Base-by-base conservation (phyloP, 164 flowering plant genomes). In the Vitis cinerea region DNA sequence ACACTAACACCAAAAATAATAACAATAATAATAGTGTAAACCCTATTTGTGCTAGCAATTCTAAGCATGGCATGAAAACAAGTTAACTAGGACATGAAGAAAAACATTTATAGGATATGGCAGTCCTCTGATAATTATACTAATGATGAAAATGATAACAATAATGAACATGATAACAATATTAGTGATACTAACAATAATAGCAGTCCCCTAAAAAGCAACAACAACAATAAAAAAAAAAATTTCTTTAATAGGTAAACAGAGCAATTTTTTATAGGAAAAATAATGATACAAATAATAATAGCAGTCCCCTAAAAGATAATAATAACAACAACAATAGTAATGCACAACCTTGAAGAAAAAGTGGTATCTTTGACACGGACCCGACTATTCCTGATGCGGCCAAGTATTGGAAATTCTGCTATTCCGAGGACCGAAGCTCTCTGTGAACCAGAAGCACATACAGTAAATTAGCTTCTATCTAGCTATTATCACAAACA, bases 401-500 rank as follows among this genome's bases (percentile, higher is more conserved):
- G 97, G 29, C 99, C 99, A 50, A 96, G 83, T 10, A 93, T 66
- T 37, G 99, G 97, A 82, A 96, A 96, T 66, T 96, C 99, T 49
- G 91, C 79, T 73, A 96, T 87, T 72, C 86, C 83, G 73, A 93
- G 77, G 15, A 81, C 79, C 56, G 83, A 88, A 66, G 99, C 98
- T 81, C 99, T 92, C 98, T 96, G 79, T 16, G 49, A 66, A 72
- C 31, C 58, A 68, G 7, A 72, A 70, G 53, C 55, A 61, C 29
- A 16, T 37, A 23, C 44, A 56, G 50, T 12, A 65, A 27, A 77
- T 66, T 27, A 59, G 51, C 48, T 66, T 50, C 51, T 2, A 31
- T 10, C 16, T 29, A 48, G 15, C 53, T 59, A 31, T 12, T 19
- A 12, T 19, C 50, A 23, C 50, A 72, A 51, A 11, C 6, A 1